These are phyloP conservation scores for Gracilaria domingensis DNA, from an alignment of 23 red algal genomes.

Conservation along the genomic window DNA sequence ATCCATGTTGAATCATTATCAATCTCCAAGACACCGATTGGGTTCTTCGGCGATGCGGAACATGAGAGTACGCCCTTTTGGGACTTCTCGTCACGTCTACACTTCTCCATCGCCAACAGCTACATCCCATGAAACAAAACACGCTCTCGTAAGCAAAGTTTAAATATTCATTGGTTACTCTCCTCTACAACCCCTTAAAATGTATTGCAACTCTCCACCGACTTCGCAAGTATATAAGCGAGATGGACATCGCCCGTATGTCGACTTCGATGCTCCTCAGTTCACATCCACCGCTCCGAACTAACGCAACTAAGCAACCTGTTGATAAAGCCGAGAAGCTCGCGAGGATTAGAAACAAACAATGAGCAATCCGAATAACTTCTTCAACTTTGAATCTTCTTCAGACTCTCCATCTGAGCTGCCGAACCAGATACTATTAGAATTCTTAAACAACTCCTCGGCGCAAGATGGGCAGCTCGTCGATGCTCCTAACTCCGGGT, in stretches of 20 bases:
- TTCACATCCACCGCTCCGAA: neutral
- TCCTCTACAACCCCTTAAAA: conserved; percentile 17
- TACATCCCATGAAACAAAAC: neutral
- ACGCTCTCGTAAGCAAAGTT: conserved; percentile 1
- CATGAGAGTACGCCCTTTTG: neutral
- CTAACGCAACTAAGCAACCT: too few relatives aligned
- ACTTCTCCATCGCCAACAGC: neutral
- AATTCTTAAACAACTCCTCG: neutral
- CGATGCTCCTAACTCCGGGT: neutral
- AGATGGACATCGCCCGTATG: neutral
- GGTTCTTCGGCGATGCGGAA: neutral
- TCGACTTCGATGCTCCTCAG: neutral
- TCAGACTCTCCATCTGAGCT: neutral
- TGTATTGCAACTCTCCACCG: neutral
- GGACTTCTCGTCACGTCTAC: neutral
- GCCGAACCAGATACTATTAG: neutral
- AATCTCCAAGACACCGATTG: neutral
- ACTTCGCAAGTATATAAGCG: neutral
- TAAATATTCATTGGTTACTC: conserved; percentile 10
- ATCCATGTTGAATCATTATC: neutral
- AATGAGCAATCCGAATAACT: conserved; percentile 14
- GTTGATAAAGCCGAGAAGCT: neutral
- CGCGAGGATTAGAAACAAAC: neutral
- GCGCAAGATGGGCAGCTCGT: neutral
- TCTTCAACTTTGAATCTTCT: neutral